A percentile compares a stretch with the other conserved stretches of the same genome.
phyloP scores from a whole-genome alignment of 208 protist species.

The Angomonas deanei region DNA sequence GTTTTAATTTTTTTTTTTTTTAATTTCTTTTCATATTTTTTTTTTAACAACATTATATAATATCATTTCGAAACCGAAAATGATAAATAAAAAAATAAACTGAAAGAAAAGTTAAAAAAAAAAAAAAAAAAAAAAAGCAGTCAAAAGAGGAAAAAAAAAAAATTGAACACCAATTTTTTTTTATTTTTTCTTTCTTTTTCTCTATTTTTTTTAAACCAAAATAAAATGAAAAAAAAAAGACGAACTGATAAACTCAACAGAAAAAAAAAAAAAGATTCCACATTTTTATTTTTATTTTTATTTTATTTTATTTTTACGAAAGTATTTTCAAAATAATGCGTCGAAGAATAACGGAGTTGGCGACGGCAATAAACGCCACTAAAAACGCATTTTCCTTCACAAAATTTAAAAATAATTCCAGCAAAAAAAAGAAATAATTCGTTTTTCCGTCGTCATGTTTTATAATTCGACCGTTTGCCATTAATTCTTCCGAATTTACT shows the following conservation, averaged over 20 bases:
- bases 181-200: not conserved
- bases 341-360: not conserved
- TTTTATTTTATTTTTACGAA: not conserved
- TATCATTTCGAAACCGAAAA: not conserved
- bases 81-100: not conserved
- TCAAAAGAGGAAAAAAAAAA: not conserved
- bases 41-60: not conserved
- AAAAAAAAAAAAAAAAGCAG: conserved; percentile 1
- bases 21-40: not conserved
- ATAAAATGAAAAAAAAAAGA: not conserved
- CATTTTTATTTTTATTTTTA: not conserved
- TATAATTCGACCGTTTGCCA: no score
- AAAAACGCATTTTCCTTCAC: no score
- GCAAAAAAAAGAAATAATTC: no score
- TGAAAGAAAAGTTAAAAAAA: not conserved
- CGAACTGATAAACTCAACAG: not conserved
- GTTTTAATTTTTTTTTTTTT: not conserved
- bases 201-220: not conserved
- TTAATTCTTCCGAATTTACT: no score
- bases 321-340: not conserved
- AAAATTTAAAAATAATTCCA: no score
- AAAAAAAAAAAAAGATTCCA: conserved; percentile 2
- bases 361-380: no score
- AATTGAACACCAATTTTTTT: no score
- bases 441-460: no score